Percentiles rank a stretch among this genome's conserved stretches.
Conservation (phyloP, 2,329 filamentous ascomycete genomes). For the Neurospora crassa region DNA sequence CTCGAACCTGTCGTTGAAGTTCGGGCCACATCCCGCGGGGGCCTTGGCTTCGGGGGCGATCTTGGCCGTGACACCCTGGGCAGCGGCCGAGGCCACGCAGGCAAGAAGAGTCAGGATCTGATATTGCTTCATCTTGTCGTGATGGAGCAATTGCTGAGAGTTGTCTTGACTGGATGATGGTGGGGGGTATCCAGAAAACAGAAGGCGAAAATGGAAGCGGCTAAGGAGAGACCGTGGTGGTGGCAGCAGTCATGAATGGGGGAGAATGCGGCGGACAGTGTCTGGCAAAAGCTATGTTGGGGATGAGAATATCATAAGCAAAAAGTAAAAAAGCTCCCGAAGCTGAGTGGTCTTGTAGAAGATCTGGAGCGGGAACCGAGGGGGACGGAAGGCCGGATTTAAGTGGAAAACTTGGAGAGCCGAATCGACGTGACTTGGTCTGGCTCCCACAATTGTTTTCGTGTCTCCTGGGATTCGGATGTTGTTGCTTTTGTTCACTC, state of each 20-base stretch:
- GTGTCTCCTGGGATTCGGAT: not conserved
- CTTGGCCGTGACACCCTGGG: constrained; percentile 33
- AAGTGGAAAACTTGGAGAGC: not conserved
- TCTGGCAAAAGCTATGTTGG: not conserved
- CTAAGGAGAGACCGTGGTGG: not conserved
- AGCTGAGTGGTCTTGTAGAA: not conserved
- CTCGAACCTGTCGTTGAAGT: constrained; percentile 45
- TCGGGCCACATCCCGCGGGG: constrained; percentile 43
- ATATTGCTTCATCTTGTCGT: constrained; percentile 25
- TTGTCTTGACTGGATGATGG: not conserved
- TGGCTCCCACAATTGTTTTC: not conserved
- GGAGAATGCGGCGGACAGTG: not conserved
- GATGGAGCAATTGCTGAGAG: not conserved
- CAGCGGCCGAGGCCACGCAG: constrained; percentile 31
- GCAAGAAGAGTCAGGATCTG: constrained; percentile 28
- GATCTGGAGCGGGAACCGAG: not conserved
- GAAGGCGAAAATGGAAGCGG: not conserved
- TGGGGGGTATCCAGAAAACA: not conserved
- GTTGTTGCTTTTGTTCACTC: not conserved
- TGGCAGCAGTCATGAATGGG: not conserved
- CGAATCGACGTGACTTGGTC: not conserved
- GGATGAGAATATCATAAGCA: not conserved
- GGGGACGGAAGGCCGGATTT: not conserved
- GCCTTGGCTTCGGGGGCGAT: constrained; percentile 39
- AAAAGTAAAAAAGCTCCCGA: not conserved